Conservation (phyloP, 768 basidiomycete genomes). For the Roridomyces roridus region DNA sequence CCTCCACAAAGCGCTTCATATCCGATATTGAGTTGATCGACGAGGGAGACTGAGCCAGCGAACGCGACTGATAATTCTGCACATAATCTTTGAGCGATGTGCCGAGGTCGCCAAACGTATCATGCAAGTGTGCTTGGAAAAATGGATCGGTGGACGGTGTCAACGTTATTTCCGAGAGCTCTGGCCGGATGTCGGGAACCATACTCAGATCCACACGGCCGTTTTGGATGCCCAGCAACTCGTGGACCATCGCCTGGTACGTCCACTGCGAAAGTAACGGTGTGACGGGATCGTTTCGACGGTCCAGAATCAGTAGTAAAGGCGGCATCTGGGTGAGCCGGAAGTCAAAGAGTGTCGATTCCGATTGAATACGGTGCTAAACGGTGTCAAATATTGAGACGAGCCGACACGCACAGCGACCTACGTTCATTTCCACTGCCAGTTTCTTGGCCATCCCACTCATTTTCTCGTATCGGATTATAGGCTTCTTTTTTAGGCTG, state of each 20-base stretch:
- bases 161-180: conserved; percentile 92
- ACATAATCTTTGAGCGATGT: conserved; percentile 92
- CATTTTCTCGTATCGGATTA: conserved; percentile 94
- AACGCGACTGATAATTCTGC: conserved; percentile 87
- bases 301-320: conserved; percentile 88
- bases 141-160: conserved; percentile 92
- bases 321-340: conserved; percentile 88
- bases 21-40: conserved; percentile 93
- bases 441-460: conserved; percentile 91
- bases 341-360: conserved; percentile 91
- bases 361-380: conserved; percentile 81
- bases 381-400: not conserved
- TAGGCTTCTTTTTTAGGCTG: conserved; percentile 94
- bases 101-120: conserved; percentile 97
- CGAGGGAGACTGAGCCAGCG: conserved; percentile 75
- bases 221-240: conserved; percentile 91
- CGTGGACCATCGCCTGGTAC: conserved; percentile 99
- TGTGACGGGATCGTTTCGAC: conserved; percentile 96
- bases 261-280: conserved; percentile 98
- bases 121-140: conserved; percentile 87
- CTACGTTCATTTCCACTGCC: conserved; percentile 83
- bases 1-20: conserved; percentile 98
- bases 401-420: conserved; percentile 11
- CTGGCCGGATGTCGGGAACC: conserved; percentile 86
- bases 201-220: conserved; percentile 86